Conservation (phyloP, 169 alveolate genomes). For the Plasmodium cynomolgi region DNA sequence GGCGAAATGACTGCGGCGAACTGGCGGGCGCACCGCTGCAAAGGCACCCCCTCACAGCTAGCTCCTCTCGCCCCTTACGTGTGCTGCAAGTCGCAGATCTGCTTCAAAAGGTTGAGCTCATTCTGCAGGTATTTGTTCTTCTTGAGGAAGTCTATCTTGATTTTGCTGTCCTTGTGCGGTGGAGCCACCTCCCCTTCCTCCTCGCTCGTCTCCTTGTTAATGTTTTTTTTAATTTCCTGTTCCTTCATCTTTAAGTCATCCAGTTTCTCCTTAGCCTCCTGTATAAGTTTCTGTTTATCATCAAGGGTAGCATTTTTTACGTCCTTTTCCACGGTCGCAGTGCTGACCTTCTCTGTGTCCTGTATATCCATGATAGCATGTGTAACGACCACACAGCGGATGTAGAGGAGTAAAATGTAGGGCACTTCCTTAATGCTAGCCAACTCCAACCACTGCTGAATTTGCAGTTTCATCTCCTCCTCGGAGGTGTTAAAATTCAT, state of each 20-base stretch:
- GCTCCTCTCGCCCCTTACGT: slow-evolving; percentile 41
- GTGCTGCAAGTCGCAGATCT: slow-evolving; percentile 67
- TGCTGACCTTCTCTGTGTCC: slow-evolving; percentile 4
- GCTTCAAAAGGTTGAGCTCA: slow-evolving; percentile 33
- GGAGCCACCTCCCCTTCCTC: slow-evolving; percentile 1
- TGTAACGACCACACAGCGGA: slow-evolving; percentile 89
- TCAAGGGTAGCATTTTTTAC: background rate
- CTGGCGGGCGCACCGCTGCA: background rate
- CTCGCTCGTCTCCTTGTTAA: slow-evolving; percentile 57
- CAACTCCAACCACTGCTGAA: slow-evolving; percentile 88
- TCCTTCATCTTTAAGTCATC: slow-evolving; percentile 65
- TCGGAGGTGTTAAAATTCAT: slow-evolving; percentile 87
- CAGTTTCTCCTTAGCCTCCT: slow-evolving; percentile 67
- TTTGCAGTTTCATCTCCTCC: slow-evolving; percentile 82
- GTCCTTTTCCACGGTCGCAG: background rate
- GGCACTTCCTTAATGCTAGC: slow-evolving; percentile 89
- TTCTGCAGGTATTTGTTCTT: slow-evolving; percentile 64
- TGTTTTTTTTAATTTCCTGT: slow-evolving; percentile 68
- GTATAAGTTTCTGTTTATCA: slow-evolving; percentile 58
- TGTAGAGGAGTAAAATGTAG: slow-evolving; percentile 87
- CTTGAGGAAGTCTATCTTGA: slow-evolving; percentile 19
- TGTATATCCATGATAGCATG: slow-evolving; percentile 87
- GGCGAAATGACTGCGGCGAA: background rate
- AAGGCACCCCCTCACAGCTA: background rate
- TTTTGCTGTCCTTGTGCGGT: slow-evolving; percentile 20